These are phyloP conservation scores for Sextonia rubra DNA, from an alignment of 164 flowering plant species.

Conservation along the genomic window DNA sequence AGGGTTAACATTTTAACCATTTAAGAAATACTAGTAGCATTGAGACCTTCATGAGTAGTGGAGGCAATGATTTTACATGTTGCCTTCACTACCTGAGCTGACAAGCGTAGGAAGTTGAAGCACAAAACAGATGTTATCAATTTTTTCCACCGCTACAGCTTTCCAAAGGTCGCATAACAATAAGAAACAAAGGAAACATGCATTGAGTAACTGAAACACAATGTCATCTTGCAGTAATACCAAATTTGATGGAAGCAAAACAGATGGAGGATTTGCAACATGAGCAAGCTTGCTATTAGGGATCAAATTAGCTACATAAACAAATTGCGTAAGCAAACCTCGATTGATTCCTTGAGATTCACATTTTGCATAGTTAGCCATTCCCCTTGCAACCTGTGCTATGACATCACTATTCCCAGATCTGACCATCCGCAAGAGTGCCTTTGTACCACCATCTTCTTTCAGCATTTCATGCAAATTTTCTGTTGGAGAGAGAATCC, in stretches of 20 bases:
- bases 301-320: no score
- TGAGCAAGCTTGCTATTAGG: no score
- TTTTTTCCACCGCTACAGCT: background rate
- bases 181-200: no score
- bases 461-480: slow-evolving; percentile 50
- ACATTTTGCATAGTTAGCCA: slow-evolving; percentile 91
- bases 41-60: background rate
- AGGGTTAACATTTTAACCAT: background rate
- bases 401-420: slow-evolving; percentile 58
- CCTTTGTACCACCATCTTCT: slow-evolving; percentile 75
- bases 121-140: background rate
- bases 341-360: slow-evolving; percentile 72
- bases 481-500: slow-evolving; percentile 35
- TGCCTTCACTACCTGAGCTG: background rate
- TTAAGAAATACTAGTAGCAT: background rate
- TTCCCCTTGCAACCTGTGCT: slow-evolving; percentile 82
- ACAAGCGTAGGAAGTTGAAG: background rate
- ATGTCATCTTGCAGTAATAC: no score
- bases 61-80: background rate
- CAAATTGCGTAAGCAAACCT: slow-evolving; percentile 34
- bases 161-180: no score
- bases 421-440: slow-evolving; percentile 59
- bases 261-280: no score
- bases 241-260: no score
- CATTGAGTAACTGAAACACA: no score